phyloP scores from a whole-genome alignment of 2,329 filamentous ascomycete species.

The Spiromastix sp. region DNA sequence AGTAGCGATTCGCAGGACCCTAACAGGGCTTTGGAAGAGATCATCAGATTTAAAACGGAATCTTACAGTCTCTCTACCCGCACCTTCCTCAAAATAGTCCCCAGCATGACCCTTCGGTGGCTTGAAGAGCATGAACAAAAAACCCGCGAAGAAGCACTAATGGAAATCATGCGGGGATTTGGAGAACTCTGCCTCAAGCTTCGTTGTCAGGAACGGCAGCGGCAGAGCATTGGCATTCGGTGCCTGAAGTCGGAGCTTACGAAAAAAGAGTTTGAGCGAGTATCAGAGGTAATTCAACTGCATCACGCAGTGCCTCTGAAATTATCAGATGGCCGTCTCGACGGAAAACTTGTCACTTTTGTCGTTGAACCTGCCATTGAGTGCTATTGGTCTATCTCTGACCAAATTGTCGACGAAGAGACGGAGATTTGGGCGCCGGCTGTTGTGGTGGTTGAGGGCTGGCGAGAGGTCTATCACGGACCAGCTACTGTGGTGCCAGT shows the following conservation, averaged over 20 bases:
- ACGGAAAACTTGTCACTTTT: slow-evolving; percentile 5
- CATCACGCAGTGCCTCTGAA: slow-evolving; percentile 3
- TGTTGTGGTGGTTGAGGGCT: slow-evolving; percentile 5
- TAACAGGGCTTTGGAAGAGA: too few species aligned
- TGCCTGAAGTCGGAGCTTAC: slow-evolving; percentile 1
- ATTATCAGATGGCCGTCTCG: background rate
- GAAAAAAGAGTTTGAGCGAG: slow-evolving; percentile 1
- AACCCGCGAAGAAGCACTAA: too few species aligned
- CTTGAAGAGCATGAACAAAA: too few species aligned
- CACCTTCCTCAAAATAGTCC: too few species aligned
- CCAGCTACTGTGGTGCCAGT: background rate
- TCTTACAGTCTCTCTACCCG: too few species aligned
- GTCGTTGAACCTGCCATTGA: slow-evolving; percentile 8
- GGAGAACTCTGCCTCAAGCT: too few species aligned
- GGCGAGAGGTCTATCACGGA: background rate
- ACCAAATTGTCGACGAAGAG: background rate
- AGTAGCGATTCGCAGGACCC: too few species aligned
- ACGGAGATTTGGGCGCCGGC: slow-evolving; percentile 6
- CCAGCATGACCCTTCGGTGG: too few species aligned
- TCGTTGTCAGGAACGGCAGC: too few species aligned
- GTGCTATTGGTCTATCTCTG: background rate
- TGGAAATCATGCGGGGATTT: too few species aligned
- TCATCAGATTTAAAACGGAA: too few species aligned
- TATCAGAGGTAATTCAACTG: slow-evolving; percentile 3
- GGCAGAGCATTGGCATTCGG: too few species aligned